Base-by-base conservation (phyloP, 495 filamentous ascomycete genomes). In the Penicillium pulvis region DNA sequence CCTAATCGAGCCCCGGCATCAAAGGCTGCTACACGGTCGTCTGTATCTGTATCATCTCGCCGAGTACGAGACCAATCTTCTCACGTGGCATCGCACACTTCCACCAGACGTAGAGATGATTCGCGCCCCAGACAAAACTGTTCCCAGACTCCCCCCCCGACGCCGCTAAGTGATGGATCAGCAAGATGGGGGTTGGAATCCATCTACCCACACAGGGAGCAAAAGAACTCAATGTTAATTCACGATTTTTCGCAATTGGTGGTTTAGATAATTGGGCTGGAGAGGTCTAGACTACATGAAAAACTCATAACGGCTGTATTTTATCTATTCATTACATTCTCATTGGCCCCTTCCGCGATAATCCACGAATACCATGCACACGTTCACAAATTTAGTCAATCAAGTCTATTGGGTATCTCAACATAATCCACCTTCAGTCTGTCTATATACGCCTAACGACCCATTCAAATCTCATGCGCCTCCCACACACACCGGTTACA, bases 401-500 rank as follows among this genome's bases (percentile, higher is more conserved):
- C 51, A 54, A 44, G 24, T 54, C 44, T 47, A 41, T 46, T 43
- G 45, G 51, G 45, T 55, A 53, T 60, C 51, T 60, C 35, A 31
- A 41, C 14, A 41, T 6, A 41, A 41, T 36, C 33, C 33, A 36
- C 33, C 33, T 36, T 9, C 10, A 12, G 33, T 14, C 33, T 41
- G 14, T 50, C 8, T 7, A 46, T 16, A 47, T 47, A 33, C 24
- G 39, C 33, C 48, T 51, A 6, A 17, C 10, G 31, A 35, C 19
- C 36, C 33, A 23, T 11, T 20, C 20, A 16, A 23, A 33, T 59
- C 53, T 74, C 69, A 3, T 53, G 60, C 8, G 71, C 69, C 55
- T 88, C 85, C 83, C 83, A 86, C 39, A 79, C 59, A 73, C 93
- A 98, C 64, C 93, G 81, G 56, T 82, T 67, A 75, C 93, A 98